Evolutionary conservation across 139 green algal genomes (phyloP).

Genomic region (Haematococcus lacustris): DNA sequence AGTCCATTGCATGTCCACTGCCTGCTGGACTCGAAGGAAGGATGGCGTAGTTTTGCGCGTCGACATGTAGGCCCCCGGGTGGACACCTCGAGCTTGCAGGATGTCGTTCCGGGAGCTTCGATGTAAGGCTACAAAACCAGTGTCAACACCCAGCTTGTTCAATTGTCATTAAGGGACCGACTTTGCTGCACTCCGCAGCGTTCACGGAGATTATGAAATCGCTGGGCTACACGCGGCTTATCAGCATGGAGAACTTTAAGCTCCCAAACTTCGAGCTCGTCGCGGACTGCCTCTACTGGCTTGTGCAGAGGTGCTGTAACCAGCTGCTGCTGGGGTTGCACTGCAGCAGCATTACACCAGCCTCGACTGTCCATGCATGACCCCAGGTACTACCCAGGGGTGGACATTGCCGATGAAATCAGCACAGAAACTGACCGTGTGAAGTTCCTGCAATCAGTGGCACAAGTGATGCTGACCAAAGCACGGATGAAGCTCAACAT

Average conservation of each 20-base stretch:
- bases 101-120: constrained; percentile 50
- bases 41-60: no score
- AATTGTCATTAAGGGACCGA: no score
- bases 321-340: background rate
- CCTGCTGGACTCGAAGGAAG: no score
- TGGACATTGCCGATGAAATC: constrained; percentile 65
- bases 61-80: no score
- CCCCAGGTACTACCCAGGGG: constrained; percentile 42
- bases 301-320: constrained; percentile 54
- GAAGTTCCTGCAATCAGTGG: constrained; percentile 57
- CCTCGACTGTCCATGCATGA: background rate
- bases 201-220: constrained; percentile 69
- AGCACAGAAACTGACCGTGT: constrained; percentile 63
- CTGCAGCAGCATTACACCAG: background rate
- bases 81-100: no score
- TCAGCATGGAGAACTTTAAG: constrained; percentile 73
- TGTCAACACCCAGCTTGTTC: no score
- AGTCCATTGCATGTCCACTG: no score
- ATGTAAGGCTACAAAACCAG: constrained; percentile 31
- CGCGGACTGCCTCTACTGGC: constrained; percentile 74
- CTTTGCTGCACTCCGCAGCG: constrained; percentile 48
- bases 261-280: constrained; percentile 79
- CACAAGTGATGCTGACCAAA: constrained; percentile 58
- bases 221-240: constrained; percentile 61
- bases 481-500: constrained; percentile 76